Conservation (phyloP, 176 grass and related monocot genomes). For the Rhipidocladum racemiflorum region DNA sequence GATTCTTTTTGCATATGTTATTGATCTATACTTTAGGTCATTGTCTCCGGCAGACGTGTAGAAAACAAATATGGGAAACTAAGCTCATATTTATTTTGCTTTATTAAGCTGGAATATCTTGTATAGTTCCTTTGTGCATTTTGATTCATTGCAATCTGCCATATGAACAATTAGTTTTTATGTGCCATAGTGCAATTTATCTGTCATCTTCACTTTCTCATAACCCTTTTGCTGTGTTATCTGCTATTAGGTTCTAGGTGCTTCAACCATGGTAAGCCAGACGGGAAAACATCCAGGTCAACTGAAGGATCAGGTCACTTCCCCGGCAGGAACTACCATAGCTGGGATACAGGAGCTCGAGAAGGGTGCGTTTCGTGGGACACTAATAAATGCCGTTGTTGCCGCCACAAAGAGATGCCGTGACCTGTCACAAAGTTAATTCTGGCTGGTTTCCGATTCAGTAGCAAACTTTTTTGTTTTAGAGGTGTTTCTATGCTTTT, state of each 20-base stretch:
- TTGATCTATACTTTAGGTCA: not conserved
- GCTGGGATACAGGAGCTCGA: slow-evolving; percentile 88
- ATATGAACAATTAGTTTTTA: not conserved
- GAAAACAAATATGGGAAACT: not conserved
- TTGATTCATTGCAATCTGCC: not conserved
- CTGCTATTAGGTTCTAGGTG: slow-evolving; percentile 69
- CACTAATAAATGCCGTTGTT: slow-evolving; percentile 85
- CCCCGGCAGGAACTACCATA: slow-evolving; percentile 97
- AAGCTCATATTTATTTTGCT: not conserved
- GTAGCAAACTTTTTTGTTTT: no score
- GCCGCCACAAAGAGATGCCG: slow-evolving; percentile 77
- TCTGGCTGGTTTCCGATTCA: no score
- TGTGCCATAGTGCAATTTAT: not conserved
- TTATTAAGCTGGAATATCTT: not conserved
- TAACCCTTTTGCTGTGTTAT: not conserved
- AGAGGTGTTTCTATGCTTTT: no score
- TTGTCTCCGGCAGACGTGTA: not conserved
- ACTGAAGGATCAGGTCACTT: slow-evolving; percentile 93
- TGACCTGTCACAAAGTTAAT: slow-evolving; percentile 61
- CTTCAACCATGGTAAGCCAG: slow-evolving; percentile 87
- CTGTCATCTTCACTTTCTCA: not conserved
- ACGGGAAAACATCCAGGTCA: slow-evolving; percentile 86
- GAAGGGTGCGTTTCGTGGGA: slow-evolving; percentile 77
- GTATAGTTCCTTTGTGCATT: not conserved
- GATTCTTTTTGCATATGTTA: not conserved